Evolutionary conservation across 106 monocot genomes (phyloP), one percentile per base, ranked within the genome.

Genomic region (Acorus gramineus): DNA sequence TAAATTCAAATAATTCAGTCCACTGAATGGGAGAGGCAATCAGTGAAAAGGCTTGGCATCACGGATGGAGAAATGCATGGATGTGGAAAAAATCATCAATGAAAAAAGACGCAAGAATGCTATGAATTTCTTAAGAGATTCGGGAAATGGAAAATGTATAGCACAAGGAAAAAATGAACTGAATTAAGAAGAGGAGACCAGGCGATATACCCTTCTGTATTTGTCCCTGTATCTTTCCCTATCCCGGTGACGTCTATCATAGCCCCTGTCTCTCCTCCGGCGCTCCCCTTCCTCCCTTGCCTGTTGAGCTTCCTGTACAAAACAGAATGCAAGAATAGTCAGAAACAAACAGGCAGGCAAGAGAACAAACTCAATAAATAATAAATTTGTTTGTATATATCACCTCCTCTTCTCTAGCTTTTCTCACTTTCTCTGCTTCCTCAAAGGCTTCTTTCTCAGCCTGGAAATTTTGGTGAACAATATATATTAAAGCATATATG

Each of bases 371-470:
- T 53, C 8, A 59, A 60, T 10, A 66, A 4, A 47, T 42, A 51
- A 48, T 53, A 43, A 43, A 49, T 28, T 28, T 28, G 28, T 28
- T 28, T 28, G 28, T 28, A 28, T 28, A 28, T 28, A 28, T 61
- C 46, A 87, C 96, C 87, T 87, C 85, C 53, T 96, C 96, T 81
- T 96, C 96, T 75, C 83, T 90, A 65, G 80, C 90, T 68, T 62
- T 73, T 47, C 91, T 87, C 48, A 85, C 75, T 82, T 96, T 96
- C 64, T 96, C 96, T 74, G 96, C 96, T 83, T 91, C 96, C 70
- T 96, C 96, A 73, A 96, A 96, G 44, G 96, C 90, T 72, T 96
- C 96, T 72, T 96, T 96, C 79, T 96, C 96, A 67, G 69, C 76
- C 96, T 96, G 78, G 72, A 69, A 71, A 59, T 14, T 50, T 60